Conservation (phyloP, 140 eudicot genomes). For the Flaveria floridana region DNA sequence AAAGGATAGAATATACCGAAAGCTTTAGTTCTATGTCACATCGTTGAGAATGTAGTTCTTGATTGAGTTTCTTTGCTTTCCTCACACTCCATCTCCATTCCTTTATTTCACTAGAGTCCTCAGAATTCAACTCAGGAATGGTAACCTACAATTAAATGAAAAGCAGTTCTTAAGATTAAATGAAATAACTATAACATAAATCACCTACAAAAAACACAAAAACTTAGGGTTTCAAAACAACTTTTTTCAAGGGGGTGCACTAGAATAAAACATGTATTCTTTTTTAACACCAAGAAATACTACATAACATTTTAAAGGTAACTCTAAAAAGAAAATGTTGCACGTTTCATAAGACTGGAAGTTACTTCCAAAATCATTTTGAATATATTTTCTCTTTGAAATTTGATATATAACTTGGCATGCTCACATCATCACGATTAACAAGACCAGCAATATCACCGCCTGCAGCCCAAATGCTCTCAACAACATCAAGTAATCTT, state of each 20-base stretch:
- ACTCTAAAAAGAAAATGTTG: not conserved
- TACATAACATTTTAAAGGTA: not conserved
- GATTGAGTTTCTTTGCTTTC: constrained; percentile 80
- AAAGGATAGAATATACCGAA: constrained; percentile 43
- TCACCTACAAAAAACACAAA: not conserved
- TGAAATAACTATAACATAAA: not conserved
- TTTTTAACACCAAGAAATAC: not conserved
- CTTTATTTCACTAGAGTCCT: constrained; percentile 52
- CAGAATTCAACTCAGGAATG: constrained; percentile 63
- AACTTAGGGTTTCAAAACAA: not conserved
- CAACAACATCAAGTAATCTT: constrained; percentile 72
- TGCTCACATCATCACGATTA: constrained; percentile 79
- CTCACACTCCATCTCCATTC: constrained; percentile 78
- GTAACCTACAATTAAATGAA: constrained; percentile 52
- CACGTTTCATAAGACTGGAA: not conserved
- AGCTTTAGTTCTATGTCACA: constrained; percentile 91
- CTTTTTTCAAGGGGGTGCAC: not conserved
- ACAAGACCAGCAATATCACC: constrained; percentile 86
- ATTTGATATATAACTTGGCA: constrained; percentile 12
- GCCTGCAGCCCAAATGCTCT: constrained; percentile 87
- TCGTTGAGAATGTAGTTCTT: constrained; percentile 82
- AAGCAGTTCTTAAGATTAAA: constrained; percentile 2
- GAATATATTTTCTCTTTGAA: not conserved
- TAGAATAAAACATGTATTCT: too few relatives aligned
- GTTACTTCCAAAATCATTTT: not conserved